Conservation (phyloP, 2,329 filamentous ascomycete species). For the Alternaria sp. region DNA sequence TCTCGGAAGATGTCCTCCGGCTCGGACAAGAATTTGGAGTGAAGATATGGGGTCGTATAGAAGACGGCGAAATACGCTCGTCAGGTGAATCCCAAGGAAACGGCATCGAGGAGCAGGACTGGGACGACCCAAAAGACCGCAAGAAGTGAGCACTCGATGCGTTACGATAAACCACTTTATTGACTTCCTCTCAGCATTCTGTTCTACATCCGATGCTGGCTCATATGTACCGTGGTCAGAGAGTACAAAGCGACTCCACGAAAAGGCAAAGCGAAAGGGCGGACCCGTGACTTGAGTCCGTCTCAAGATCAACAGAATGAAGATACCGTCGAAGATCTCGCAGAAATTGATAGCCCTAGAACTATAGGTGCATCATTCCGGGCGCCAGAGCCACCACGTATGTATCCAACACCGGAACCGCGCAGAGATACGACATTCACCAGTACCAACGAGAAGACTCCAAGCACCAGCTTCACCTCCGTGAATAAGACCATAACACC, state of each 20-base stretch:
- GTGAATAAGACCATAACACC: not conserved
- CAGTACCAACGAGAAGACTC: not conserved
- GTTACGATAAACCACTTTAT: not conserved
- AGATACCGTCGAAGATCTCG: not conserved
- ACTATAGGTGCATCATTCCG: not conserved
- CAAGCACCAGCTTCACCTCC: not conserved
- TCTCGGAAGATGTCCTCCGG: slow-evolving; percentile 1
- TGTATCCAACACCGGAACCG: not conserved
- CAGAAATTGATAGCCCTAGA: not conserved
- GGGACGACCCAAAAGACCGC: slow-evolving; percentile 3
- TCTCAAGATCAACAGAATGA: not conserved
- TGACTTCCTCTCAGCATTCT: slow-evolving; percentile 8
- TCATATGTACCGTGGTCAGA: slow-evolving; percentile 3
- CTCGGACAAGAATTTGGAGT: slow-evolving; percentile 11
- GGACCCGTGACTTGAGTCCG: not conserved
- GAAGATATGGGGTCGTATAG: slow-evolving; percentile 11
- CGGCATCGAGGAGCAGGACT: slow-evolving; percentile 3
- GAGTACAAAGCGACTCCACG: not conserved
- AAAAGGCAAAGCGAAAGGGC: slow-evolving; percentile 8
- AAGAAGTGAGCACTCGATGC: slow-evolving; percentile 4
- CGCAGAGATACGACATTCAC: not conserved
- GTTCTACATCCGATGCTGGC: slow-evolving; percentile 22
- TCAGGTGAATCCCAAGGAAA: not conserved
- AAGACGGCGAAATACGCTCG: not conserved
- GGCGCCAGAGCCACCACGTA: slow-evolving; percentile 1